Percentiles rank a stretch among this genome's conserved stretches.
phyloP scores from a whole-genome alignment of 2,329 filamentous ascomycete genomes.

The Fusarium guadeloupense region DNA sequence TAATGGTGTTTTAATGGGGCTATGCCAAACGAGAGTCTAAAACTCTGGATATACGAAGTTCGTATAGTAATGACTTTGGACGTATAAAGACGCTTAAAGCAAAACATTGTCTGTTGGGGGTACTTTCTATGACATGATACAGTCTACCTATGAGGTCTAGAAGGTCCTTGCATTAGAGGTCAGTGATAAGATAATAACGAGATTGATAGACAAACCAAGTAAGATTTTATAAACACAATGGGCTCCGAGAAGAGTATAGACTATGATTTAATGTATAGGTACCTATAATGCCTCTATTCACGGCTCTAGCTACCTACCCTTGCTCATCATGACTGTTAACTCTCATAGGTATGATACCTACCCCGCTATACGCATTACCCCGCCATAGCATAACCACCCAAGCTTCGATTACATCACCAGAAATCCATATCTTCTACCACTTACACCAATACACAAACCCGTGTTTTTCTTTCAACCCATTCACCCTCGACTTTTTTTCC shows the following conservation, averaged over 20 bases:
- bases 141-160: not conserved
- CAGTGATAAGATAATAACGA: too few species aligned
- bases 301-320: not conserved
- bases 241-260: not conserved
- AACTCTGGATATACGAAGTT: constrained; percentile 7
- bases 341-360: not conserved
- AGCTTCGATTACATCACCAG: constrained; percentile 44
- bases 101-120: not conserved
- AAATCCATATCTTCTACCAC: constrained; percentile 6
- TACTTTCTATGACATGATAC: not conserved
- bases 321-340: not conserved
- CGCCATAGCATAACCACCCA: constrained; percentile 28
- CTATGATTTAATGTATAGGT: not conserved
- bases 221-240: not conserved
- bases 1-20: constrained; percentile 10
- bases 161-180: not conserved
- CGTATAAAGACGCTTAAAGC: not conserved
- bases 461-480: constrained; percentile 1
- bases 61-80: not conserved
- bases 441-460: constrained; percentile 6
- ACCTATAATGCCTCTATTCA: not conserved
- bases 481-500: not conserved
- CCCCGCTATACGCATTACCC: constrained; percentile 37
- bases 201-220: not conserved
- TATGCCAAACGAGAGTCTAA: not conserved